phyloP scores from a whole-genome alignment of 768 basidiomycete genomes.

The Mycena kentingensis region DNA sequence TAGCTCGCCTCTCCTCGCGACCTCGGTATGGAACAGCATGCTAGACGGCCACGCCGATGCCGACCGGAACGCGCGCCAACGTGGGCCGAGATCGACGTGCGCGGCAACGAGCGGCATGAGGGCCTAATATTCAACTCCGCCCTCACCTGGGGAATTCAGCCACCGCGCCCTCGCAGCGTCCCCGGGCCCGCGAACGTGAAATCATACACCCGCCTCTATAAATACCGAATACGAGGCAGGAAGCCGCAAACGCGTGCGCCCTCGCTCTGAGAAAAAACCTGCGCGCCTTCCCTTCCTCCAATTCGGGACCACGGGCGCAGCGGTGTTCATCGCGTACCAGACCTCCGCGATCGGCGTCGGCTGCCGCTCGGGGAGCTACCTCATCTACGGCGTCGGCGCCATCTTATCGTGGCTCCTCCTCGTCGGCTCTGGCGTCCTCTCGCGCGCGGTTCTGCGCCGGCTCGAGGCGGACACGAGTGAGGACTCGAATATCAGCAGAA shows the following conservation, averaged over 20 bases:
- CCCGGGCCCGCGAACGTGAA: too few species aligned
- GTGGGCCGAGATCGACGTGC: conserved; percentile 13
- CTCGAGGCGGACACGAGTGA: background rate
- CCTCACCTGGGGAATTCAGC: conserved; percentile 7
- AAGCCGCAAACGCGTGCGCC: background rate
- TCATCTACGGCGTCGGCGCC: conserved; percentile 29
- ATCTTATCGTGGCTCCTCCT: conserved; percentile 32
- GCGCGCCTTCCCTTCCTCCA: conserved; percentile 23
- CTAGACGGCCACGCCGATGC: too few species aligned
- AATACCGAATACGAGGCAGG: background rate
- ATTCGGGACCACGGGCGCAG: conserved; percentile 33
- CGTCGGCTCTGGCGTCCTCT: conserved; percentile 26
- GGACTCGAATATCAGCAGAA: too few species aligned
- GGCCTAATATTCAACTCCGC: conserved; percentile 21
- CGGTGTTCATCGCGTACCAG: conserved; percentile 20
- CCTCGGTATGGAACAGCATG: too few species aligned
- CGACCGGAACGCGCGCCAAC: background rate
- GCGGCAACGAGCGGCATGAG: conserved; percentile 17
- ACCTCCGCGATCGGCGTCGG: conserved; percentile 29
- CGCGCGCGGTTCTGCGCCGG: conserved; percentile 6
- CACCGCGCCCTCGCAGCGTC: too few species aligned
- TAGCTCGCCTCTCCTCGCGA: too few species aligned
- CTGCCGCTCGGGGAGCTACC: conserved; percentile 33
- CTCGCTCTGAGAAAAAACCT: background rate
- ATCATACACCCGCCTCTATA: too few species aligned